Evolutionary conservation across 306 rosid species (phyloP).

Genomic region (Vigna nakashimae): DNA sequence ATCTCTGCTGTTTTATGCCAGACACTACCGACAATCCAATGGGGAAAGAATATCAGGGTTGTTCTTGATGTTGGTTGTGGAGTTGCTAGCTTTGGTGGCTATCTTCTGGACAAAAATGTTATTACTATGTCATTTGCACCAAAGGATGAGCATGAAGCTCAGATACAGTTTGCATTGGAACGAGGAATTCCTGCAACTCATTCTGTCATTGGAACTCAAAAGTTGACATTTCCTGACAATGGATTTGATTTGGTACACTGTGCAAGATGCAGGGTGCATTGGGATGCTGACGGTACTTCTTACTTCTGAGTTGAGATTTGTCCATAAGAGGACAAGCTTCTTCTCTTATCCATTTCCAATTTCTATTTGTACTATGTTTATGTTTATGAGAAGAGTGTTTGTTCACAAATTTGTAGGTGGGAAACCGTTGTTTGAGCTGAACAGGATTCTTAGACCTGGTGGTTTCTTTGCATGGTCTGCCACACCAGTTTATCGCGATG

Average conservation of each 20-base stretch:
- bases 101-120: constrained; percentile 74
- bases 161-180: constrained; percentile 91
- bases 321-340: constrained; percentile 2
- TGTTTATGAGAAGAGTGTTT: neutral
- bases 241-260: constrained; percentile 86
- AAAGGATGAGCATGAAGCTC: constrained; percentile 94
- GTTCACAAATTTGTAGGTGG: constrained; percentile 62
- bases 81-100: constrained; percentile 93
- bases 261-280: constrained; percentile 90
- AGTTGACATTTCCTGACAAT: constrained; percentile 67
- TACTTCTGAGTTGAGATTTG: neutral
- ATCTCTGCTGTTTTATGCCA: constrained; percentile 35
- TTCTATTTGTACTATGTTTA: constrained; percentile 14
- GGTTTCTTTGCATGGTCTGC: constrained; percentile 91
- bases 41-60: constrained; percentile 84
- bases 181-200: constrained; percentile 92
- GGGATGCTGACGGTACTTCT: constrained; percentile 85
- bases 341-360: constrained; percentile 3
- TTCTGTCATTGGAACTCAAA: constrained; percentile 86
- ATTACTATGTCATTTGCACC: constrained; percentile 93
- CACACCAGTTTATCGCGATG: constrained; percentile 78
- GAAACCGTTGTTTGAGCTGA: constrained; percentile 77
- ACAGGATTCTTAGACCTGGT: constrained; percentile 86
- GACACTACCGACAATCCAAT: constrained; percentile 62
- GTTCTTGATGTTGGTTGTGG: constrained; percentile 90